A percentile compares a stretch with the other conserved stretches of the same genome.
Evolutionary conservation across 106 monocot species (phyloP).

Genomic region (Phalaenopsis aphrodite): DNA sequence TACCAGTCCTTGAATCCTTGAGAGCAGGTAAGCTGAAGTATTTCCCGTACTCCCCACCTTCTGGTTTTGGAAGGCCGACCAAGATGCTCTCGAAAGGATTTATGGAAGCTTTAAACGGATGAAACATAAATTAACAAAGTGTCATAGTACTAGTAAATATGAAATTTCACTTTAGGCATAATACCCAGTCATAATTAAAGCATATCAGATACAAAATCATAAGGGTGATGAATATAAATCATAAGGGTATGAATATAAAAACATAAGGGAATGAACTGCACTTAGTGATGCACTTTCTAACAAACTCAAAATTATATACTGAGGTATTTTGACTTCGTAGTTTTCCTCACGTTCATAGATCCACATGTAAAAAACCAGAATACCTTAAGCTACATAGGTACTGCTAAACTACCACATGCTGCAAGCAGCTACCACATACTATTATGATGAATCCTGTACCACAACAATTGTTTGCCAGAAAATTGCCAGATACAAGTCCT

Average conservation of each 20-base stretch:
- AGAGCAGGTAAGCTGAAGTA: conserved; percentile 64
- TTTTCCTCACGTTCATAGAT: neutral
- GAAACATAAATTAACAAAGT: neutral
- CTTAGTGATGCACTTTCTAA: neutral
- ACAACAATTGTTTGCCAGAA: neutral
- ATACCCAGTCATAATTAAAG: neutral
- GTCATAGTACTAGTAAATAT: neutral
- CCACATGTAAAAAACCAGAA: neutral
- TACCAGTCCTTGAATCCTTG: conserved; percentile 67
- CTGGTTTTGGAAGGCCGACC: conserved; percentile 46
- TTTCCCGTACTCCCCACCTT: conserved; percentile 60
- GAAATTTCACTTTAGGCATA: neutral
- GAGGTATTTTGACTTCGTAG: neutral
- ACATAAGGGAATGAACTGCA: neutral
- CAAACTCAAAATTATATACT: neutral
- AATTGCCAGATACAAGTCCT: neutral
- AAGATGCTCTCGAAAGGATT: conserved; percentile 40
- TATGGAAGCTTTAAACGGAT: conserved; percentile 17
- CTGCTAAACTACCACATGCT: neutral
- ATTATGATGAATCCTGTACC: neutral
- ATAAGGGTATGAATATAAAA: neutral
- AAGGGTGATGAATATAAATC: neutral
- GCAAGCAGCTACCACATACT: neutral
- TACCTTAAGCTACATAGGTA: neutral
- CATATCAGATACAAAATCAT: neutral